Evolutionary conservation across 768 basidiomycete genomes (phyloP).

Genomic region (Leccinum subtestaceum): DNA sequence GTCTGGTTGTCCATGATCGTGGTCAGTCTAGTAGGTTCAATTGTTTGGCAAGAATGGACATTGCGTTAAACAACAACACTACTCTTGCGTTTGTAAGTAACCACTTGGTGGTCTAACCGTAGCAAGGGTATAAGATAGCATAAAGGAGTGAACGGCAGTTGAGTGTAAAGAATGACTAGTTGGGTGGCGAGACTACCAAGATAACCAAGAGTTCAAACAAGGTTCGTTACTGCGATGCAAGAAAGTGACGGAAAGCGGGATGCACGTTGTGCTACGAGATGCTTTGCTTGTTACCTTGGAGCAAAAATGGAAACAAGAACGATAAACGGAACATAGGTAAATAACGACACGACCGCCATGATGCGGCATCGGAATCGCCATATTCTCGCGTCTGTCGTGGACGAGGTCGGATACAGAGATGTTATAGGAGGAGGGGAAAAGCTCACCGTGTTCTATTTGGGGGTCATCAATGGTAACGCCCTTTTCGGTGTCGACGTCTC

Average conservation of each 20-base stretch:
- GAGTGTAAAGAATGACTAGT: conserved; percentile 17
- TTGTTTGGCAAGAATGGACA: conserved; percentile 18
- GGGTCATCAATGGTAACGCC: conserved; percentile 74
- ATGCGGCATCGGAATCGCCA: conserved; percentile 78
- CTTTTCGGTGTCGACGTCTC: conserved; percentile 57
- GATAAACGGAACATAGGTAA: conserved; percentile 81
- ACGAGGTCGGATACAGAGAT: conserved; percentile 5
- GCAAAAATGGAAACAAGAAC: conserved; percentile 67
- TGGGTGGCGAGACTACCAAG: conserved; percentile 15
- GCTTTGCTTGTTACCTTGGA: conserved; percentile 28
- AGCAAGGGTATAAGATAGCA: conserved; percentile 29
- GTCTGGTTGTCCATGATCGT: conserved; percentile 29
- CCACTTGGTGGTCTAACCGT: conserved; percentile 9
- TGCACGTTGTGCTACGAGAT: conserved; percentile 11
- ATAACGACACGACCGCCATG: conserved; percentile 61
- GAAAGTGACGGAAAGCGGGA: conserved; percentile 13
- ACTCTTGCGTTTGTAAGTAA: conserved; percentile 21
- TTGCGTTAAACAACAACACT: conserved; percentile 23
- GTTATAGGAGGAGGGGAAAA: background rate
- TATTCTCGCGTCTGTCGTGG: conserved; percentile 56
- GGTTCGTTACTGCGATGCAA: conserved; percentile 25
- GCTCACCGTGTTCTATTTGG: conserved; percentile 73
- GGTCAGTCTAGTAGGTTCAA: conserved; percentile 9
- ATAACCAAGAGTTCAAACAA: conserved; percentile 12
- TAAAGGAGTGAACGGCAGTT: conserved; percentile 23